Conservation (phyloP, 73 alveolate genomes). For the Blepharisma japonicum region DNA sequence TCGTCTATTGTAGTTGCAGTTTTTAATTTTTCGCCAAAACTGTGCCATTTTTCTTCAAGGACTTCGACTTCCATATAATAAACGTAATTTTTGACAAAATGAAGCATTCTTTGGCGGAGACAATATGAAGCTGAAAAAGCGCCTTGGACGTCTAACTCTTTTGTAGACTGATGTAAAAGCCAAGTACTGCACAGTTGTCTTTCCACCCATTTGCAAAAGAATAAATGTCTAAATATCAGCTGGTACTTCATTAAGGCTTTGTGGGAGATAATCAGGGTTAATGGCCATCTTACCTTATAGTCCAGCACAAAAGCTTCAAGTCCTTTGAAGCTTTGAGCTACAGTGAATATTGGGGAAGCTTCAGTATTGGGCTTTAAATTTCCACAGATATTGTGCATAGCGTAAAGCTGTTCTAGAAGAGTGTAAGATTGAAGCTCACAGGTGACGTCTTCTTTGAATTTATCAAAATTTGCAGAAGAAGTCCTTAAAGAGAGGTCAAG, state of each 20-base stretch:
- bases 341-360: background rate
- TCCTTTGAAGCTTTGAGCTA: constrained; percentile 46
- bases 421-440: constrained; percentile 67
- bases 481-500: constrained; percentile 78
- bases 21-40: constrained; percentile 49
- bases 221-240: constrained; percentile 87
- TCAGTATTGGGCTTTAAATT: background rate
- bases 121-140: constrained; percentile 64
- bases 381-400: constrained; percentile 54
- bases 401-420: constrained; percentile 52
- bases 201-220: constrained; percentile 89
- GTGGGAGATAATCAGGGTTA: constrained; percentile 70
- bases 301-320: constrained; percentile 76
- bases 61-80: constrained; percentile 93
- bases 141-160: constrained; percentile 75
- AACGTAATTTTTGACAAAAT: constrained; percentile 86
- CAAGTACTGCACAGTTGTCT: constrained; percentile 80
- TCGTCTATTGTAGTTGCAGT: constrained; percentile 73
- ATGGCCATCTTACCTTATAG: constrained; percentile 84
- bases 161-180: constrained; percentile 80
- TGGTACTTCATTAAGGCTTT: constrained; percentile 79
- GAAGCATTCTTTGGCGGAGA: constrained; percentile 88
- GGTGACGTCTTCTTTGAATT: constrained; percentile 71
- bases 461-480: constrained; percentile 68
- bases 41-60: constrained; percentile 75